Evolutionary conservation across 805 yeast species (phyloP), one percentile per base, ranked within the genome.

Genomic region (Hyphopichia homilentoma): DNA sequence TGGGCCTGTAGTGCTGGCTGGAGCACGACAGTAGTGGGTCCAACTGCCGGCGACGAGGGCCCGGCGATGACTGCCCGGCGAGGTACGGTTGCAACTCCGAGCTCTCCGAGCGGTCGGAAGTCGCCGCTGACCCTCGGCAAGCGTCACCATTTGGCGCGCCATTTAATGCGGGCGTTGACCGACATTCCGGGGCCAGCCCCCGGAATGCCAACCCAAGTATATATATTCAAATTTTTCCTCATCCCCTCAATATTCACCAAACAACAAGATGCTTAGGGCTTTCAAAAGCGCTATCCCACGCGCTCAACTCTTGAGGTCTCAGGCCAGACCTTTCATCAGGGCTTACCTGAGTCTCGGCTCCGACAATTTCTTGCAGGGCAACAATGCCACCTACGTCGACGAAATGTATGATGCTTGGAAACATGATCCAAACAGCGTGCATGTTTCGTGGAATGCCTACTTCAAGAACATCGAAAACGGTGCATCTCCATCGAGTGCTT

Each of bases 391-490:
- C 52, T 93, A 93, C 63, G 84, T 93, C 50, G 99, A 93, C 62
- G 97, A 93, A 69, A 93, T 93, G 99, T 93, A 88, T 64, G 78
- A 78, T 43, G 89, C 95, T 32, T 93, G 97, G 97, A 75, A 78
- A 52, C 61, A 77, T 44, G 98, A 93, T 59, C 98, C 97, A 19
- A 42, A 69, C 27, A 79, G 90, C 34, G 99, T 93, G 26, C 99
- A 93, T 61, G 81, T 80, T 25, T 89, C 97, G 16, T 93, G 99
- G 99, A 83, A 87, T 57, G 89, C 96, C 6, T 93, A 93, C 68
- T 93, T 93, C 75, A 83, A 83, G 65, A 90, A 90, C 72, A 69
- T 93, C 63, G 87, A 83, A 45, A 79, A 79, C 35, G 69, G 70
- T 27, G 76, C 79, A 16, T 77, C 95, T 14, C 77, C 93, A 19